A percentile compares a stretch with the other conserved stretches of the same genome.
Conservation (phyloP, 129 eudicot species). For the Heracleum sosnowskyi region DNA sequence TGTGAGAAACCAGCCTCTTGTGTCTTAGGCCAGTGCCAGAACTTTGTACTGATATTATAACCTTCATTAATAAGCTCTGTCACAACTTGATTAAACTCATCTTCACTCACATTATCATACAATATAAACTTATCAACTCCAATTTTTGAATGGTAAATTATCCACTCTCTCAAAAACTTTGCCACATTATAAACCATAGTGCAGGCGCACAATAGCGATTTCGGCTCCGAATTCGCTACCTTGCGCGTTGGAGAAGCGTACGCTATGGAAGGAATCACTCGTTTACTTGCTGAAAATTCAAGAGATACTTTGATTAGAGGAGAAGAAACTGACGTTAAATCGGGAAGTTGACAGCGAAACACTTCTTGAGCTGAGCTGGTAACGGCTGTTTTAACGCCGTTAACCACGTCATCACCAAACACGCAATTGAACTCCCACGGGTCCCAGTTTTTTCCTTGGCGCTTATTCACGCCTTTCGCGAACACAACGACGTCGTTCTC, state of each 20-base stretch:
- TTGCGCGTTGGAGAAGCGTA: slow-evolving; percentile 48
- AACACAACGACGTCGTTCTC: slow-evolving; percentile 62
- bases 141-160: slow-evolving; percentile 53
- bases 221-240: slow-evolving; percentile 1
- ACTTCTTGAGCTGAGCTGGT: slow-evolving; percentile 69
- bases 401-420: slow-evolving; percentile 40
- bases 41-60: slow-evolving; percentile 32
- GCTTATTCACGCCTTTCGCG: slow-evolving; percentile 59
- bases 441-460: slow-evolving; percentile 49
- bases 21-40: slow-evolving; percentile 88
- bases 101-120: slow-evolving; percentile 81
- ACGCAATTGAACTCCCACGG: slow-evolving; percentile 63
- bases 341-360: slow-evolving; percentile 67
- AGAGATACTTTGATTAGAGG: slow-evolving; percentile 35
- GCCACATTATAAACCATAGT: slow-evolving; percentile 84
- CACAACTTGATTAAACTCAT: slow-evolving; percentile 31
- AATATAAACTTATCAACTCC: slow-evolving; percentile 67
- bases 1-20: slow-evolving; percentile 92
- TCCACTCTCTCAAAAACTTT: slow-evolving; percentile 70
- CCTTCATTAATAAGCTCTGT: slow-evolving; percentile 31
- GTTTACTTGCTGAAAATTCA: slow-evolving; percentile 25
- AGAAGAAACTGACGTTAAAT: slow-evolving; percentile 17
- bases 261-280: slow-evolving; percentile 55
- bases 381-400: slow-evolving; percentile 59
- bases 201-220: slow-evolving; percentile 59